Base-by-base conservation (phyloP, 805 yeast species). In the Candida manassasensis region DNA sequence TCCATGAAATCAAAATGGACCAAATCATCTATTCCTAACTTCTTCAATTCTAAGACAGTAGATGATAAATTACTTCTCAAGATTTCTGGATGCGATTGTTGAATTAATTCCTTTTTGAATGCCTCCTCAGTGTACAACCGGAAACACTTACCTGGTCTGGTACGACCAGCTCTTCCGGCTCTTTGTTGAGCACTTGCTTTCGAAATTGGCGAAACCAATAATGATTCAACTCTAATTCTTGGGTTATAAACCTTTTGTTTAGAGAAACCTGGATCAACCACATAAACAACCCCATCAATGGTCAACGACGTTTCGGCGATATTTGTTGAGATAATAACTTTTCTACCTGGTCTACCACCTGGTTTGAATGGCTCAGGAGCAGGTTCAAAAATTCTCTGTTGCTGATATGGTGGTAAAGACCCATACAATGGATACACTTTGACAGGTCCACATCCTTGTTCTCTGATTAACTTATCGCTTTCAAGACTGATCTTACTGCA, bases 161-260 rank as follows among this genome's bases (percentile, higher is more conserved):
- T 90, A 77, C 98, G 90, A 68, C 98, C 98, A 37, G 98, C 98
- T 75, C 98, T 85, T 75, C 98, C 98, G 22, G 97, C 97, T 63
- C 98, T 79, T 63, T 90, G 98, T 63, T 90, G 96, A 1, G 98
- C 96, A 32, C 94, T 81, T 0, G 98, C 98, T 63, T 88, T 89
- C 8, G 97, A 89, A 43, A 93, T 89, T 24, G 97, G 97, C 6
- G 96, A 85, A 4, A 93, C 97, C 35, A 90, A 71, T 48, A 90
- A 69, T 0, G 97, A 87, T 61, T 90, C 97, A 19, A 90, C 97
- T 60, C 98, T 76, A 39, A 90, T 85, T 59, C 97, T 76, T 34
- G 98, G 97, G 57, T 90, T 93, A 64, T 88, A 90, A 39, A 89
- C 96, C 52, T 93, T 90, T 61, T 93, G 97, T 55, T 90, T 90